These are phyloP conservation scores for Salix suchowensis DNA, from an alignment of 345 rosid species.

Conservation along the genomic window DNA sequence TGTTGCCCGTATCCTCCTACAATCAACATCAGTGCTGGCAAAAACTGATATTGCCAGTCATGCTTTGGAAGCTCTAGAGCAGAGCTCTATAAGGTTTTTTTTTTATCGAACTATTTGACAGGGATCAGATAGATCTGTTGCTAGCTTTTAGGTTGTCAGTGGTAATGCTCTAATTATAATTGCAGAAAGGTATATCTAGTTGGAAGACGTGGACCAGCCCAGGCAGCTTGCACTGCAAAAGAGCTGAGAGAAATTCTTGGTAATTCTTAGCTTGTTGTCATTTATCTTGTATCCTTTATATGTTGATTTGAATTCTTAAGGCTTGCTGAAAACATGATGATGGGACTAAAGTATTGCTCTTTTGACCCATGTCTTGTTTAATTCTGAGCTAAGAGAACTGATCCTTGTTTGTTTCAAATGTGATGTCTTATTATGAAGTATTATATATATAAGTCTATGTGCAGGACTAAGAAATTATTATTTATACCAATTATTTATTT, in stretches of 20 bases:
- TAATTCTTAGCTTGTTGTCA: conserved; percentile 14
- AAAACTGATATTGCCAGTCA: conserved; percentile 77
- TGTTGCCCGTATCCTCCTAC: conserved; percentile 78
- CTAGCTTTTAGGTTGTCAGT: background rate
- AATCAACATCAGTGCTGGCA: conserved; percentile 68
- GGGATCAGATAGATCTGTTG: conserved; percentile 1
- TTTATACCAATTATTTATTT: background rate
- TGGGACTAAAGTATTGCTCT: background rate
- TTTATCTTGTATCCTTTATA: background rate
- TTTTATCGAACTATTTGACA: conserved; percentile 3
- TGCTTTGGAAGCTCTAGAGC: conserved; percentile 68
- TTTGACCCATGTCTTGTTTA: too few relatives aligned
- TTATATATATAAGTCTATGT: too few relatives aligned
- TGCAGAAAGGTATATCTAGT: conserved; percentile 80
- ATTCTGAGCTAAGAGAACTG: background rate
- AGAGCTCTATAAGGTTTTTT: conserved; percentile 71
- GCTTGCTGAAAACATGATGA: background rate
- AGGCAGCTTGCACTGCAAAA: conserved; percentile 94
- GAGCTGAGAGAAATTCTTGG: conserved; percentile 94
- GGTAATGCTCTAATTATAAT: conserved; percentile 6
- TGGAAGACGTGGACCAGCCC: conserved; percentile 95
- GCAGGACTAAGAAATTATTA: background rate
- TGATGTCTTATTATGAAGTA: background rate
- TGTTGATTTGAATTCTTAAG: background rate
- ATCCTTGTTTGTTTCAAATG: background rate